Conservation (phyloP, 345 rosid species). For the Erucastrum elatum region DNA sequence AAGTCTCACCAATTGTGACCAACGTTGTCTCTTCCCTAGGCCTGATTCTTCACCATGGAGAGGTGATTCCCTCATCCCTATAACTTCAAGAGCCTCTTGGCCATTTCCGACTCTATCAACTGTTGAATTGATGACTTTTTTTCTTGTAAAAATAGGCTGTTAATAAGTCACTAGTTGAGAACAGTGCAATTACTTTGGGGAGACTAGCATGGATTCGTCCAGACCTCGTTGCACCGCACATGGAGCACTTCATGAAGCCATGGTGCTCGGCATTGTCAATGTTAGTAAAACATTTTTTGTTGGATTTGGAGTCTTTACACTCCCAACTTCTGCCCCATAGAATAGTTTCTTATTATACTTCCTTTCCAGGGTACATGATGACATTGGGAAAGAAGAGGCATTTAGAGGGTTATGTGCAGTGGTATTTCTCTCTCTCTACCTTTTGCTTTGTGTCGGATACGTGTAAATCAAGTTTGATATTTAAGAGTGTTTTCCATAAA, state of each 20-base stretch:
- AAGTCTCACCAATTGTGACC: slow-evolving; percentile 82
- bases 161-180: slow-evolving; percentile 83
- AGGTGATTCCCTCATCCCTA: slow-evolving; percentile 47
- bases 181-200: slow-evolving; percentile 97
- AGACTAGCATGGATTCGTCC: slow-evolving; percentile 99
- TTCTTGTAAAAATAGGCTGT: slow-evolving; percentile 55
- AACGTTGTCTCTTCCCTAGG: slow-evolving; percentile 66
- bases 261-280: slow-evolving; percentile 92
- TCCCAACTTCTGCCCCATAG: neutral
- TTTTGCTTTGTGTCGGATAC: neutral
- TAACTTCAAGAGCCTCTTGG: neutral
- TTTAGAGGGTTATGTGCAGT: slow-evolving; percentile 95
- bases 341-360: slow-evolving; percentile 20
- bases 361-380: slow-evolving; percentile 82
- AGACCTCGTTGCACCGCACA: slow-evolving; percentile 87
- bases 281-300: slow-evolving; percentile 47
- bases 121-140: slow-evolving; percentile 2
- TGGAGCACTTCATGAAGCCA: slow-evolving; percentile 98
- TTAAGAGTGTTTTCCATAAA: slow-evolving; percentile 2
- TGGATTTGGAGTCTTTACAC: slow-evolving; percentile 3
- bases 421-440: slow-evolving; percentile 45
- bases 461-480: slow-evolving; percentile 8
- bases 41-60: slow-evolving; percentile 75
- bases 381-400: slow-evolving; percentile 96
- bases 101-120: slow-evolving; percentile 12